Evolutionary conservation across 108 stramenopile species (phyloP).

Genomic region (Chaetoceros muelleri): DNA sequence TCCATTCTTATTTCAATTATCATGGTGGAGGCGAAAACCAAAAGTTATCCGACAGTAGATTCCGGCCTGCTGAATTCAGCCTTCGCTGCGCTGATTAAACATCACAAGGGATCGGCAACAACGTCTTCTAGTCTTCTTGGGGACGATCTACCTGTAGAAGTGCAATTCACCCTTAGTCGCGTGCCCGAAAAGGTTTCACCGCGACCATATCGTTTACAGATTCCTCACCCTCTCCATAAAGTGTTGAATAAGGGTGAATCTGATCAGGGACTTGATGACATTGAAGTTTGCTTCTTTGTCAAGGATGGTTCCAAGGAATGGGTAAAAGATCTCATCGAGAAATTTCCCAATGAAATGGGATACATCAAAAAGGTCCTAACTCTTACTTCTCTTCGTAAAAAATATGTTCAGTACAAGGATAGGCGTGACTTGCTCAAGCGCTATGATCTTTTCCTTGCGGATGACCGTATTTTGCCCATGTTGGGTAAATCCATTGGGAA

Average conservation of each 20-base stretch:
- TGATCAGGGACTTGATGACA: slow-evolving; percentile 36
- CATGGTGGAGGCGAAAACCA: too few relatives aligned
- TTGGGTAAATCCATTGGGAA: slow-evolving; percentile 81
- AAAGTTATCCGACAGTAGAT: slow-evolving; percentile 23
- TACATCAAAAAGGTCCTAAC: slow-evolving; percentile 81
- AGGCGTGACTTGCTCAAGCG: slow-evolving; percentile 55
- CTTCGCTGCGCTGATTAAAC: slow-evolving; percentile 60
- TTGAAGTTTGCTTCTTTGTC: slow-evolving; percentile 84
- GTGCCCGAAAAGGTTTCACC: slow-evolving; percentile 43
- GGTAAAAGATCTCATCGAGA: slow-evolving; percentile 68
- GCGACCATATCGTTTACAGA: slow-evolving; percentile 55
- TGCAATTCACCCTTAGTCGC: slow-evolving; percentile 58
- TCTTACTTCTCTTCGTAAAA: slow-evolving; percentile 66
- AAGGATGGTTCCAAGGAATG: slow-evolving; percentile 82
- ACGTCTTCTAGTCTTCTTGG: slow-evolving; percentile 41
- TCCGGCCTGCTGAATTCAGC: slow-evolving; percentile 35
- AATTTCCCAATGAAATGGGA: slow-evolving; percentile 58
- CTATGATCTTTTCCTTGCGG: slow-evolving; percentile 86
- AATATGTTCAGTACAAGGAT: slow-evolving; percentile 68
- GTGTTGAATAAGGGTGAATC: slow-evolving; percentile 13
- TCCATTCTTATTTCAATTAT: too few relatives aligned
- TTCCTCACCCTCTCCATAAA: slow-evolving; percentile 63
- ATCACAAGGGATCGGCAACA: slow-evolving; percentile 34
- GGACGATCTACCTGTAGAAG: slow-evolving; percentile 45
- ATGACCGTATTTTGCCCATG: slow-evolving; percentile 95